A percentile compares a stretch with the other conserved stretches of the same genome.
Conservation (phyloP, 768 basidiomycete genomes). For the Boletus reticuloceps region DNA sequence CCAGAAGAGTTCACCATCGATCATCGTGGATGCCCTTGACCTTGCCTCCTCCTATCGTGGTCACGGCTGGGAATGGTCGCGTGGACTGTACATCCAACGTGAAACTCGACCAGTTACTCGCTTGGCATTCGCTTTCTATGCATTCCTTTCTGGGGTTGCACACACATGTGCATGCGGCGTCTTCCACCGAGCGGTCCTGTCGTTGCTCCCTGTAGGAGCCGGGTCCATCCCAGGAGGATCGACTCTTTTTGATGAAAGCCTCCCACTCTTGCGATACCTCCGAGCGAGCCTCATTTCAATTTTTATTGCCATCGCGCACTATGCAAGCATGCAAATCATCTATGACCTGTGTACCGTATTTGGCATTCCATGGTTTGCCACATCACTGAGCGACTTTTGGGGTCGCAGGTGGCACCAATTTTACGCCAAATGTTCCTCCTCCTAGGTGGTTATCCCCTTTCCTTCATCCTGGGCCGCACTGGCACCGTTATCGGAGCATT, state of each 20-base stretch:
- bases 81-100: background rate
- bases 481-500: background rate
- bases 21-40: constrained; percentile 1
- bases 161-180: background rate
- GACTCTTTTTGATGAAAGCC: background rate
- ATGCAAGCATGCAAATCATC: background rate
- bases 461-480: background rate
- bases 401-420: background rate
- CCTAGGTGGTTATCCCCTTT: background rate
- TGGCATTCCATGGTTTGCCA: background rate
- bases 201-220: background rate
- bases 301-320: background rate
- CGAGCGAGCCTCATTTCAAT: background rate
- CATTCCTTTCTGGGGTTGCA: background rate
- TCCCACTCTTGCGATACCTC: background rate
- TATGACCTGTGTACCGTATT: background rate
- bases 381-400: background rate
- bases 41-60: background rate
- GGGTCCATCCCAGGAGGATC: background rate
- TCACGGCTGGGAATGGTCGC: constrained; percentile 1
- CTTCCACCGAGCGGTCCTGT: background rate
- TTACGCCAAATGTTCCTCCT: background rate
- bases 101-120: background rate
- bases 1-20: background rate
- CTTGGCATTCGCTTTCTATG: background rate